Conservation (phyloP, 805 yeast species). For the Wickerhamomyces kurtzmanii region DNA sequence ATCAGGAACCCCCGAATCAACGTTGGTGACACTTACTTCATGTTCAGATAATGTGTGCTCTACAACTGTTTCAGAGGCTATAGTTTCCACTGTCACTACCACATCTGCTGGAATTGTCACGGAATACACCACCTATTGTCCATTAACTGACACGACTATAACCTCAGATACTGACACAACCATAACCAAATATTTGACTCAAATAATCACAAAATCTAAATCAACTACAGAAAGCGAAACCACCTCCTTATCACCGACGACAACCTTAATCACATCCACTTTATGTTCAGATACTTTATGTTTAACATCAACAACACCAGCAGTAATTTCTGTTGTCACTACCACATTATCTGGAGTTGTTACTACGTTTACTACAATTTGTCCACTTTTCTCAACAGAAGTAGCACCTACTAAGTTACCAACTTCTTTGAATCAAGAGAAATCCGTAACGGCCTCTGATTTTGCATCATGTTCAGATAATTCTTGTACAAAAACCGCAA, state of each 20-base stretch:
- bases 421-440: too few species aligned
- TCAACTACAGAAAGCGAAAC: too few species aligned
- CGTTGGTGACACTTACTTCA: constrained; percentile 7
- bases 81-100: constrained; percentile 13
- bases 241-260: neutral
- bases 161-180: too few species aligned
- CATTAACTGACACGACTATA: constrained; percentile 14
- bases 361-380: constrained; percentile 13
- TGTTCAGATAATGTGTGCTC: constrained; percentile 14
- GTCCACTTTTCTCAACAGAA: too few species aligned
- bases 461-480: constrained; percentile 11
- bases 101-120: constrained; percentile 18
- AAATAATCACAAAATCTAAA: too few species aligned
- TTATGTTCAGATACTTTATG: constrained; percentile 15
- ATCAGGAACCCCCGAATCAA: constrained; percentile 1
- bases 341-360: constrained; percentile 5
- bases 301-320: constrained; percentile 9
- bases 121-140: constrained; percentile 26
- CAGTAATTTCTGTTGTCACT: constrained; percentile 13
- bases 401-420: too few species aligned
- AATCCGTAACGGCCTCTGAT: too few species aligned
- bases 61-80: constrained; percentile 15
- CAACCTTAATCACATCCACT: constrained; percentile 16
- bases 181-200: too few species aligned
- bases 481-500: constrained; percentile 8